Percentiles rank a stretch among this genome's conserved stretches.
Evolutionary conservation across 1,284 basidiomycete species (phyloP).

Genomic region (Irpex rosettiformis): DNA sequence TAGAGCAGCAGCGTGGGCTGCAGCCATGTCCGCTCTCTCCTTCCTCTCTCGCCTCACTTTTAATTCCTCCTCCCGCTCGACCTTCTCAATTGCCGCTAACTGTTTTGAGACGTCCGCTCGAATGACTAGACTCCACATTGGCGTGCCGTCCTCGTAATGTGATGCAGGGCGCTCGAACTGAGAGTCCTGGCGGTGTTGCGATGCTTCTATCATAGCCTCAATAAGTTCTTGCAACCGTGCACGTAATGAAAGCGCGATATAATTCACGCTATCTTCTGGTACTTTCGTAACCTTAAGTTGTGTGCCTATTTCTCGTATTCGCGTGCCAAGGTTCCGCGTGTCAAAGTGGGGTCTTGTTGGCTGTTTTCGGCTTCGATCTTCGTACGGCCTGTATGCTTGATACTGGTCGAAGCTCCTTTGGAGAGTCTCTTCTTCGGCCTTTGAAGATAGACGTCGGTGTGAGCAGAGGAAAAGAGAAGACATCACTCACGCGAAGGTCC

Average conservation of each 20-base stretch:
- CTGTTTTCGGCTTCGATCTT: conserved; percentile 74
- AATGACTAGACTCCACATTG: conserved; percentile 79
- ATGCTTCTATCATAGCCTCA: conserved; percentile 65
- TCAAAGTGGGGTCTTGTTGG: conserved; percentile 63
- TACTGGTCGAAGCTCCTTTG: conserved; percentile 63
- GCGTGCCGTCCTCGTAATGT: conserved; percentile 56
- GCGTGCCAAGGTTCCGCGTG: conserved; percentile 52
- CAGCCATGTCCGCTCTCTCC: conserved; percentile 66
- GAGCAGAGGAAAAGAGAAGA: background rate
- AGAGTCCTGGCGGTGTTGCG: conserved; percentile 65
- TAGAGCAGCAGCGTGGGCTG: conserved; percentile 58
- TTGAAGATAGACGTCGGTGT: background rate
- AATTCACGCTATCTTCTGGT: conserved; percentile 71
- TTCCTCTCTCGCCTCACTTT: conserved; percentile 69
- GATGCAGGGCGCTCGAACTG: conserved; percentile 69
- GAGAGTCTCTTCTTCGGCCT: conserved; percentile 80
- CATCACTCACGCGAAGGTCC: conserved; percentile 60
- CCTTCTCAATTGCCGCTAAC: conserved; percentile 66
- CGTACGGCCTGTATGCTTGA: conserved; percentile 55
- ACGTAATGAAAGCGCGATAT: conserved; percentile 75
- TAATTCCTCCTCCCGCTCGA: conserved; percentile 80
- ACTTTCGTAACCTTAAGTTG: conserved; percentile 63
- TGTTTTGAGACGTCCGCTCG: conserved; percentile 75
- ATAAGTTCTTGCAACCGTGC: conserved; percentile 72
- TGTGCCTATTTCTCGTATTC: conserved; percentile 60